Conservation (phyloP, 2,329 filamentous ascomycete genomes). For the Ophiostoma sp. region DNA sequence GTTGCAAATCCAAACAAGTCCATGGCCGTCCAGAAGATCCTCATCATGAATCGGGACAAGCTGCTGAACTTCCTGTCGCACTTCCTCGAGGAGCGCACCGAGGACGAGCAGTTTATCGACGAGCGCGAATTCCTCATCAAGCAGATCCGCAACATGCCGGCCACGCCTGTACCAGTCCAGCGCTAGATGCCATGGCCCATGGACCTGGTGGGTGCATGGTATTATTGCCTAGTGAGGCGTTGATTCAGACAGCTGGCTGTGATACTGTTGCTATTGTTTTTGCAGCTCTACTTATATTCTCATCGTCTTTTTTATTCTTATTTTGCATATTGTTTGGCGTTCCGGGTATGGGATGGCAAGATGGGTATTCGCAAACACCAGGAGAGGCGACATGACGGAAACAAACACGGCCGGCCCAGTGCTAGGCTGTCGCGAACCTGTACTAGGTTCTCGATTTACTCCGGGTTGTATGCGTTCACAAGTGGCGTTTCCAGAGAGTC, state of each 20-base stretch:
- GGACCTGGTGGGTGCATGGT: conserved; percentile 9
- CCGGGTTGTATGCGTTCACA: too few species aligned
- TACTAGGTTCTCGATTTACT: too few species aligned
- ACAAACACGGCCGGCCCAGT: background rate
- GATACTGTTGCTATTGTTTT: background rate
- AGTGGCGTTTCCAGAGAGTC: too few species aligned
- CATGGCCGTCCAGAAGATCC: conserved; percentile 87
- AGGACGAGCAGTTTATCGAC: conserved; percentile 97
- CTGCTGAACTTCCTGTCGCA: conserved; percentile 81
- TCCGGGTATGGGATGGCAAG: conserved; percentile 16
- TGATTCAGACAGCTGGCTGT: background rate
- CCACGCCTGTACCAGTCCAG: conserved; percentile 48
- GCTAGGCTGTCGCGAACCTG: background rate
- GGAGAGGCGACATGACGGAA: background rate
- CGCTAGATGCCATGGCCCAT: conserved; percentile 25
- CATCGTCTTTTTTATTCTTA: conserved; percentile 5
- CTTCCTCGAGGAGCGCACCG: conserved; percentile 89
- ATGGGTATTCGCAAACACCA: background rate
- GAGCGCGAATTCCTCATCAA: conserved; percentile 96
- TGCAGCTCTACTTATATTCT: background rate
- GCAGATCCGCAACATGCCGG: conserved; percentile 71
- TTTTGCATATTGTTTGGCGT: conserved; percentile 21
- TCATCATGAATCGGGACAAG: conserved; percentile 93
- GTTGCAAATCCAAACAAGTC: conserved; percentile 98
- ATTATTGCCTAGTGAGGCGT: conserved; percentile 1